A percentile compares a stretch with the other conserved stretches of the same genome.
Evolutionary conservation across 345 rosid genomes (phyloP).

Genomic region (Mangifera indica): DNA sequence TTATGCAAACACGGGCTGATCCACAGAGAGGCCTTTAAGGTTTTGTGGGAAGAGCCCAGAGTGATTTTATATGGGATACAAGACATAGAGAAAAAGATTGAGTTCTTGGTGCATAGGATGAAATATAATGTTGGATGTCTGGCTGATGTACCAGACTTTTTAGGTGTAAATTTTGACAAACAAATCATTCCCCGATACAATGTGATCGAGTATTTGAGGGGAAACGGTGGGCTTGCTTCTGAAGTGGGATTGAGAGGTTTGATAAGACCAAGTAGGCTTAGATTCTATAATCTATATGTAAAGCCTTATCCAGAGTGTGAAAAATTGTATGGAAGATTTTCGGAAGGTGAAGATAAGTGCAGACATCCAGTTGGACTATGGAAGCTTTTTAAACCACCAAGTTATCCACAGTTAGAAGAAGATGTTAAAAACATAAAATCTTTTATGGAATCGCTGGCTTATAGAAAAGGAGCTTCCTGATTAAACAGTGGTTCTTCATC

Average conservation of each 20-base stretch:
- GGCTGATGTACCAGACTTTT: constrained; percentile 74
- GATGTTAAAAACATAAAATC: constrained; percentile 62
- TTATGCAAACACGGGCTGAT: constrained; percentile 69
- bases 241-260: constrained; percentile 64
- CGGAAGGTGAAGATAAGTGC: constrained; percentile 31
- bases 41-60: constrained; percentile 83
- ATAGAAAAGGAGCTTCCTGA: constrained; percentile 17
- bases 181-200: constrained; percentile 70
- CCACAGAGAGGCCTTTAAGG: constrained; percentile 69
- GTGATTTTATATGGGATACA: constrained; percentile 53
- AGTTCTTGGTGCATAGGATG: constrained; percentile 54
- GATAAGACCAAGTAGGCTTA: constrained; percentile 66
- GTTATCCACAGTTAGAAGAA: constrained; percentile 39
- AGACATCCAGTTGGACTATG: constrained; percentile 64
- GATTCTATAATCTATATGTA: constrained; percentile 72
- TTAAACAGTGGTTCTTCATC: neutral
- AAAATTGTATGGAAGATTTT: constrained; percentile 61
- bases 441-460: constrained; percentile 51
- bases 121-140: constrained; percentile 43
- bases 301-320: constrained; percentile 90
- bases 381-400: constrained; percentile 64
- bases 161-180: constrained; percentile 76
- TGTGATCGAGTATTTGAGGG: constrained; percentile 62
- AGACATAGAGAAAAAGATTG: constrained; percentile 72
- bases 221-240: constrained; percentile 62